Base-by-base conservation (phyloP, 768 basidiomycete genomes). In the Leccinum aurantiacum region DNA sequence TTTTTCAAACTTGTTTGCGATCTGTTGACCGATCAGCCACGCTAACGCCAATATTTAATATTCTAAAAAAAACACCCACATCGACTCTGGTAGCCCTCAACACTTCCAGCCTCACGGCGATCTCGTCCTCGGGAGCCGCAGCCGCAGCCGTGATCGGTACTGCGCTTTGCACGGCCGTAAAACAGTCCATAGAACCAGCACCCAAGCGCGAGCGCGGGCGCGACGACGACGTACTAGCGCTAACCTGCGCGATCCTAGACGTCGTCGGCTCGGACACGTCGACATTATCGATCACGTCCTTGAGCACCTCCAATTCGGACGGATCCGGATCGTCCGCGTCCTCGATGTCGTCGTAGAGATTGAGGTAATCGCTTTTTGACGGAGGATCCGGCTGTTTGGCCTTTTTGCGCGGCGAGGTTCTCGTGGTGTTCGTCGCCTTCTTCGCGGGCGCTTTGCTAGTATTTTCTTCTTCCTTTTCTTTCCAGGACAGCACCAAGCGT, bases 281-380 rank as follows among this genome's bases (percentile, higher is more conserved):
- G 1, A 33, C 22, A 29, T 13, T 22, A 2, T 67, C 68, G 2
- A 56, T 53, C 19, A 37, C 55, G 2, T 69, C 64, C n/a, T 22
- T 60, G 41, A 63, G 33, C 9, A 38, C 46, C 6, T 71, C 69
- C 6, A 57, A 49, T 35, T 66, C 72, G 4, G 59, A 66, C 5
- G 62, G 57, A 2, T 65, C 59, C 3, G 61, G 58, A 3, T 65
- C 60, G 29, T 71, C 74, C 0, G 65, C 51, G 2, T 74, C 65
- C 17, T 74, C 71, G 52, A 69, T 67, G 22, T 72, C 72, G 15
- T 74, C 72, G 60, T 74, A 74, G 10, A 74, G 38, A n/a, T 52
- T 50, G 5, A 19, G 48, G 38, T 60, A 71, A 9, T 3, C 14
- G 0, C 19, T 1, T 1, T 17, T 6, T 3, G 52, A 55, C 3